Evolutionary conservation across 148 eudicot species (phyloP).

Genomic region (Polygonum maritimum): DNA sequence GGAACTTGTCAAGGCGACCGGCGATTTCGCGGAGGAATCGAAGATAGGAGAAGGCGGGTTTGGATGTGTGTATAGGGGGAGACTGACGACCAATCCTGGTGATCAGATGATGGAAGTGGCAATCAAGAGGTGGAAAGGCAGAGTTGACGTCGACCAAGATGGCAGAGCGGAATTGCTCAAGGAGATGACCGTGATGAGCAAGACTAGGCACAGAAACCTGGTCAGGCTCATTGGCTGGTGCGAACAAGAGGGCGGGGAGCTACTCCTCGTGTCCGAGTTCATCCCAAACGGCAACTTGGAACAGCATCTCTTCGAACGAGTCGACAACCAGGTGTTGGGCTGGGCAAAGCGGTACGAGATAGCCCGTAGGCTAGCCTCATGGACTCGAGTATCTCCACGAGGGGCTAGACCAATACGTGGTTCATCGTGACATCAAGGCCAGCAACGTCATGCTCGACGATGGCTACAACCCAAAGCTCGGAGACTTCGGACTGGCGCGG

Average conservation of each 20-base stretch:
- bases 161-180: too few species aligned
- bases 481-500: not conserved
- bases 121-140: too few species aligned
- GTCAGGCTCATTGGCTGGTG: conserved; percentile 32
- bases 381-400: too few species aligned
- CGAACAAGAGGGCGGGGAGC: conserved; percentile 12
- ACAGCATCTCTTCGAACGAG: conserved; percentile 21
- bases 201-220: conserved; percentile 17
- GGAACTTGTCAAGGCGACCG: conserved; percentile 12
- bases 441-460: conserved; percentile 15
- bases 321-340: too few species aligned
- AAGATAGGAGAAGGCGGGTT: conserved; percentile 28
- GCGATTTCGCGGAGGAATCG: conserved; percentile 9
- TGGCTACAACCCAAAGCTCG: conserved; percentile 1
- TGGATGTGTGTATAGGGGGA: conserved; percentile 21
- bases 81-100: too few species aligned
- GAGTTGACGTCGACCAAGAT: too few species aligned
- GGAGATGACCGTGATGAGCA: not conserved
- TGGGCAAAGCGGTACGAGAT: conserved; percentile 27
- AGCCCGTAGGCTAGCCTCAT: too few species aligned
- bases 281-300: conserved; percentile 41
- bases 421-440: too few species aligned
- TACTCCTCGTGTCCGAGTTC: conserved; percentile 29
- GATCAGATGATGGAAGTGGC: too few species aligned
- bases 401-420: too few species aligned